phyloP scores from a whole-genome alignment of 805 yeast species.

The Spathaspora sp. region DNA sequence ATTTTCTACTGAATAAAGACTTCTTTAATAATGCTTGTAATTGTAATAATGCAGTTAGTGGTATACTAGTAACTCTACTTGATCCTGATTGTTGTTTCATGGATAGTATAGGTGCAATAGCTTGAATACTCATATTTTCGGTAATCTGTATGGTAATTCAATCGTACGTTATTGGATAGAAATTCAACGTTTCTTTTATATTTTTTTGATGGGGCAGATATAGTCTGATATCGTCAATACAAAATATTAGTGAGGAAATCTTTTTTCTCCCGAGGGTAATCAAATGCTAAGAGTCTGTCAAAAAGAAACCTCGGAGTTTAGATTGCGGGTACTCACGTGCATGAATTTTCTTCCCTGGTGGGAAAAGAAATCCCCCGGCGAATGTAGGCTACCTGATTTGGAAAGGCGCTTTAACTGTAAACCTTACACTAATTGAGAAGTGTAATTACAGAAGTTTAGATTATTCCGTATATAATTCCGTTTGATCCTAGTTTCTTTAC shows the following conservation, averaged over 20 bases:
- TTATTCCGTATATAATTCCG: no score
- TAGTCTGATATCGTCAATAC: no score
- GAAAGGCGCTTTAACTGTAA: neutral
- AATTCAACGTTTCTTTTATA: neutral
- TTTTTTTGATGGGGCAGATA: neutral
- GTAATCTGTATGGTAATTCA: neutral
- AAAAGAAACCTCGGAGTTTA: neutral
- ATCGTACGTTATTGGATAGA: neutral
- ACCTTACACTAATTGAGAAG: no score
- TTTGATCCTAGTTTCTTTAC: no score
- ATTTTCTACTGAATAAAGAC: conserved; percentile 32
- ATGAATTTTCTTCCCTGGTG: no score
- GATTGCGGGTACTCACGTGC: neutral
- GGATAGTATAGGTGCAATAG: neutral
- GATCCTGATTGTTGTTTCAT: neutral
- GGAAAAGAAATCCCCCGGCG: neutral
- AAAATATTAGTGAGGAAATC: no score
- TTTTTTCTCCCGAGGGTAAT: neutral
- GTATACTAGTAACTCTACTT: neutral
- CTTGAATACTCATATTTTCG: neutral
- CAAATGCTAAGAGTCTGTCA: neutral
- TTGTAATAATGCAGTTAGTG: conserved; percentile 5
- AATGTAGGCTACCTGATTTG: neutral
- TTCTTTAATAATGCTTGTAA: conserved; percentile 26
- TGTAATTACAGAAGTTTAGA: no score